Base-by-base conservation (phyloP, 768 basidiomycete genomes). In the Exidia glandulosa region DNA sequence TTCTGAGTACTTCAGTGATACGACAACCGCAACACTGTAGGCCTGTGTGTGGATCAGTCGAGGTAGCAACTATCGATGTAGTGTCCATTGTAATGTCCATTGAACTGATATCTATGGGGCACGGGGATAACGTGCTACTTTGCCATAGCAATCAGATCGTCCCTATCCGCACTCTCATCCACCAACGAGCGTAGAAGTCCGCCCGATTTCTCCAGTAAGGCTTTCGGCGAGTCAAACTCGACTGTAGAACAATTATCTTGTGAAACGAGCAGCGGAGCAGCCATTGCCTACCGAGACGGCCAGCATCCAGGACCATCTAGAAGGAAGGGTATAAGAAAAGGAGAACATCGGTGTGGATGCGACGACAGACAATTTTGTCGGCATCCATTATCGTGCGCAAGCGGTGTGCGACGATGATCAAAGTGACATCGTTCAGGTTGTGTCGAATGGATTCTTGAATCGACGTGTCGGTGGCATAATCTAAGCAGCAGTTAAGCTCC, bases 341-440 rank as follows among this genome's bases (percentile, higher is more conserved):
- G n/a, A 25, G 13, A 10, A 3, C 34, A 45, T 2, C 2, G 32
- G 16, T n/a, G n/a, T 34, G n/a, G 6, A n/a, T 13, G 58, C 13
- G 66, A 67, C n/a, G 14, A 66, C 65, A n/a, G 56, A 77, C 61
- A 57, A 78, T 74, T 61, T 74, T 73, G 61, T 77, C 77, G 37
- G 73, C 72, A 62, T 75, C 74, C 71, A 75, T 74, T 56, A 77
- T 75, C 1, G 74, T 76, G 56, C 68, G 67, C 12, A 71, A 62
- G 7, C 76, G 66, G 62, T 77, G 75, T 3, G 76, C 76, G 23
- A 78, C 72, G 9, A 74, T 77, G 29, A 78, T 66, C n/a, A 77
- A 63, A 0, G 76, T 78, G 2, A 64, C 68, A 47, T 68, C 70
- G 30, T 64, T 65, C 10, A 70, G 61, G 50, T 68, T 66, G 23